Conservation (phyloP, 2,329 filamentous ascomycete genomes). For the Triangularia setosa region DNA sequence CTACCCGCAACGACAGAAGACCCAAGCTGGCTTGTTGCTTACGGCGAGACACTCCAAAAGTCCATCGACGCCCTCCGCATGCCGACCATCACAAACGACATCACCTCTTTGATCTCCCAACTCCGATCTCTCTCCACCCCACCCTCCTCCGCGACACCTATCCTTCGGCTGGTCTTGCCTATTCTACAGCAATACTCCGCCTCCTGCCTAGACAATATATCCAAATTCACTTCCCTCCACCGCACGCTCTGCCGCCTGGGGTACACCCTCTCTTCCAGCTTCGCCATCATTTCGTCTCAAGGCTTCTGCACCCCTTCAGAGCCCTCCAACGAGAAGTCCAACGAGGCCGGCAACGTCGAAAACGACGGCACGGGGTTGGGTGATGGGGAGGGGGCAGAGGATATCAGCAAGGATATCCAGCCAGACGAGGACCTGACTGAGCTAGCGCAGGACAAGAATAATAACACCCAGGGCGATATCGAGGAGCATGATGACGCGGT, state of each 20-base stretch:
- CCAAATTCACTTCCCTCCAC: constrained; percentile 62
- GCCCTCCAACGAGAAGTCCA: constrained; percentile 65
- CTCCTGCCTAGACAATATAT: constrained; percentile 56
- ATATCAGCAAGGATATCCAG: constrained; percentile 95
- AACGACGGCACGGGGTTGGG: constrained; percentile 81
- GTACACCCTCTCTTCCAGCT: constrained; percentile 70
- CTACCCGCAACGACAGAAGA: constrained; percentile 60
- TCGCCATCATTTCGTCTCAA: constrained; percentile 72
- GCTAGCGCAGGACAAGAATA: constrained; percentile 77
- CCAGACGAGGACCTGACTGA: constrained; percentile 92
- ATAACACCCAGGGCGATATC: constrained; percentile 61
- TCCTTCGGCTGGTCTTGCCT: constrained; percentile 62
- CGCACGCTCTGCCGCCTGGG: constrained; percentile 68
- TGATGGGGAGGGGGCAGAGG: constrained; percentile 90
- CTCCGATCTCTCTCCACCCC: constrained; percentile 38
- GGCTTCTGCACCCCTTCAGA: constrained; percentile 92
- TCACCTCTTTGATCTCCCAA: constrained; percentile 37
- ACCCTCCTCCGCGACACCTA: constrained; percentile 43
- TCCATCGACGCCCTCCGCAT: constrained; percentile 59
- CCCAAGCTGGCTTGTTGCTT: constrained; percentile 57
- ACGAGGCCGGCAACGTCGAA: constrained; percentile 75
- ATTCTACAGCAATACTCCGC: constrained; percentile 70
- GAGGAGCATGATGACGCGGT: constrained; percentile 80
- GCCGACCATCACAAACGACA: constrained; percentile 46
- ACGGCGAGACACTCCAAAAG: constrained; percentile 48